phyloP scores from a whole-genome alignment of 108 stramenopile species.

The Cyclostephanos tholiformis region DNA sequence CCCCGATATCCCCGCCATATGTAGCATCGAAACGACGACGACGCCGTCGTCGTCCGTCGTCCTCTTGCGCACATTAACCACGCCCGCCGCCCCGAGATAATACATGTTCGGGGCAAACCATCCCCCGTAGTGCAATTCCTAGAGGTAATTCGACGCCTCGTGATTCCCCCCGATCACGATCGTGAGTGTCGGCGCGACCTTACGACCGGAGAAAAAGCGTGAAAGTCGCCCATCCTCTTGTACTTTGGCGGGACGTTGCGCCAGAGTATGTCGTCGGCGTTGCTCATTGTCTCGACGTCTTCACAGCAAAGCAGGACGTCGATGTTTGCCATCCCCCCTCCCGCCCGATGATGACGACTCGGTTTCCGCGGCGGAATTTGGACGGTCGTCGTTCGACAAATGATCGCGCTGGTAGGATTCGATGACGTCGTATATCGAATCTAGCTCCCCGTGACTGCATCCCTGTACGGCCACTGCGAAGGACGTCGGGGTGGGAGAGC shows the following conservation, averaged over 20 bases:
- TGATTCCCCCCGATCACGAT: conserved; percentile 99
- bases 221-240: conserved; percentile 84
- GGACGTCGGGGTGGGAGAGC: conserved; percentile 34
- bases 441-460: conserved; percentile 98
- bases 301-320: conserved; percentile 98
- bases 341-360: background rate
- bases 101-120: conserved; percentile 99
- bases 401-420: conserved; percentile 36
- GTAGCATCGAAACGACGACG: conserved; percentile 61
- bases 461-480: conserved; percentile 94
- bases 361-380: background rate
- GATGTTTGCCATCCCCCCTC: conserved; percentile 49
- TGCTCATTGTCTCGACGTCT: conserved; percentile 96
- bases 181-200: conserved; percentile 88
- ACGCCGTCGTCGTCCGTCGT: background rate
- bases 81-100: conserved; percentile 93
- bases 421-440: conserved; percentile 88
- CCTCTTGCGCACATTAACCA: conserved; percentile 60
- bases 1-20: conserved; percentile 95
- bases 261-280: conserved; percentile 79
- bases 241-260: conserved; percentile 94
- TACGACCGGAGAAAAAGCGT: conserved; percentile 89
- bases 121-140: conserved; percentile 96
- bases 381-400: background rate
- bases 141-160: conserved; percentile 93